These are phyloP conservation scores for Wallacemonas sp. DNA, from an alignment of 208 protist genomes.

Conservation along the genomic window DNA sequence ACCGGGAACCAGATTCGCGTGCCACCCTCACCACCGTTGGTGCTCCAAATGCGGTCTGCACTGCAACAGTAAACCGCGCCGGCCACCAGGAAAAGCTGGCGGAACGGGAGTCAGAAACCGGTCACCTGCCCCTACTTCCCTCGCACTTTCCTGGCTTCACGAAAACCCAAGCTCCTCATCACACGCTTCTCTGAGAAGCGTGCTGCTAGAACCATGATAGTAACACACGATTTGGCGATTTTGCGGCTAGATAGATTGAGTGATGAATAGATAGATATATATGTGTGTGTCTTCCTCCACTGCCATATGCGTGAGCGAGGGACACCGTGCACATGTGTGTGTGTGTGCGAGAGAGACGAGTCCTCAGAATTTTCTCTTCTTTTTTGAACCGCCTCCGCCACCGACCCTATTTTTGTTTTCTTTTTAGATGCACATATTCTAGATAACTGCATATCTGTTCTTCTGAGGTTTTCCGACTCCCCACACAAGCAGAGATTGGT, in stretches of 20 bases:
- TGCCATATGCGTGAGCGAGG: too few species aligned
- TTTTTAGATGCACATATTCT: constrained; percentile 5
- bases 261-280: too few species aligned
- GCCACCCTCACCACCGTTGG: constrained; percentile 61
- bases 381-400: background rate
- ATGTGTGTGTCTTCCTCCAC: too few species aligned
- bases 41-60: constrained; percentile 34
- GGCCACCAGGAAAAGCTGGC: background rate
- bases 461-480: too few species aligned
- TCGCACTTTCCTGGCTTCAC: background rate
- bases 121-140: background rate
- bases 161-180: background rate
- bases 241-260: too few species aligned
- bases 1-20: constrained; percentile 29
- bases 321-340: too few species aligned
- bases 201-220: too few species aligned
- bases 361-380: constrained; percentile 6
- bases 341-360: too few species aligned
- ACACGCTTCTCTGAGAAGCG: too few species aligned
- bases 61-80: background rate
- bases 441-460: too few species aligned
- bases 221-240: too few species aligned
- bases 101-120: background rate
- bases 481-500: too few species aligned
- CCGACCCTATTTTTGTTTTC: background rate